A percentile compares a stretch with the other conserved stretches of the same genome.
These are phyloP conservation scores for Nicotiana benthamiana DNA, from an alignment of 257 asterid genomes.

Conservation along the genomic window DNA sequence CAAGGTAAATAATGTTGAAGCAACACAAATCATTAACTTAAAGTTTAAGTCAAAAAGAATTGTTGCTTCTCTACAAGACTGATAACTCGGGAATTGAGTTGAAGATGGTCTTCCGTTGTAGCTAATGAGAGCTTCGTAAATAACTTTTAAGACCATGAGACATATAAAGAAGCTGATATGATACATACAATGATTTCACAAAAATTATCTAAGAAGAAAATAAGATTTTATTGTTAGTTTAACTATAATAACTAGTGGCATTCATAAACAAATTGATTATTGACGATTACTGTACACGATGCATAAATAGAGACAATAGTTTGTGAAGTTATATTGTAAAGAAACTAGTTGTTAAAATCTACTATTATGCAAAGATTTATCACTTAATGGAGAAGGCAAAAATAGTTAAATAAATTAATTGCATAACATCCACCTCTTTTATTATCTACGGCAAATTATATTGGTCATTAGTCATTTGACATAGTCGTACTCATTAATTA, in stretches of 20 bases:
- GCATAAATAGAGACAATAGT: background rate
- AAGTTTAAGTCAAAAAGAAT: background rate
- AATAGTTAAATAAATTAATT: background rate
- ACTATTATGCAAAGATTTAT: background rate
- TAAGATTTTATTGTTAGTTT: too few species aligned
- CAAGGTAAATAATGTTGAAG: background rate
- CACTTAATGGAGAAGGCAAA: background rate
- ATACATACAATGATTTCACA: too few species aligned
- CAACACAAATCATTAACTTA: background rate
- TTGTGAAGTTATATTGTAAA: background rate
- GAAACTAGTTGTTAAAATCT: background rate
- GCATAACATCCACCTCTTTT: background rate
- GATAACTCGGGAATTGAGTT: slow-evolving; percentile 6
- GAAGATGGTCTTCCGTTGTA: slow-evolving; percentile 29
- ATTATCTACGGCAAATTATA: background rate
- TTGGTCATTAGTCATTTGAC: background rate
- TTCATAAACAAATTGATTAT: too few species aligned
- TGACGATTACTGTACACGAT: too few species aligned
- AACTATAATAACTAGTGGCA: too few species aligned
- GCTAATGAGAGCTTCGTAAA: slow-evolving; percentile 23
- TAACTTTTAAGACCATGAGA: slow-evolving; percentile 28
- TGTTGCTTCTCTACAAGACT: background rate
- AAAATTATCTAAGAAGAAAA: too few species aligned
- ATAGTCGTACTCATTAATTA: background rate
- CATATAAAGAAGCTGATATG: too few species aligned